Evolutionary conservation across 495 filamentous ascomycete species (phyloP), one percentile per base, ranked within the genome.

Genomic region (Penicillium chermesinum): DNA sequence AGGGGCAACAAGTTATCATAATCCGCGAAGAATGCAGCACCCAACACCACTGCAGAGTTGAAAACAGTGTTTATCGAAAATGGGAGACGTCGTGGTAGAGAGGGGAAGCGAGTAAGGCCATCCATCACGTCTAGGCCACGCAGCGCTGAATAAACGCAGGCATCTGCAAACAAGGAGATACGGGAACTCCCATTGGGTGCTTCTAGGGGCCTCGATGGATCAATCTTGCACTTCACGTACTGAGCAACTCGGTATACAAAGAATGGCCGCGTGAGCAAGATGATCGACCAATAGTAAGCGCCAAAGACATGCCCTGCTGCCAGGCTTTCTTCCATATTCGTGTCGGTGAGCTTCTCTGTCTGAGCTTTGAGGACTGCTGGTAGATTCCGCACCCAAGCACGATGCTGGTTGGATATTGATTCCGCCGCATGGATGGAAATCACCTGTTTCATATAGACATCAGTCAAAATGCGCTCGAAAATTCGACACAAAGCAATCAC

Each of bases 21-120:
- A 18, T 72, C 74, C 2, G 82, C 79, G 53, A 88, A 88, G 54
- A 86, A 83, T 44, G 85, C 86, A 43, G 83, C 77, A 21, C 84
- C 72, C 2, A 88, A 69, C 8, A 88, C 75, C 3, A 88, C 70
- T 2, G 83, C 82, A 2, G 84, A 83, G 27, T 85, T 78, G 59
- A 89, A 88, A 41, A 86, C 78, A 37, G 84, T 86, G 57, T 88
- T 86, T 48, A 87, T 82, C 52, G 86, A 63, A 45, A 87, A 85
- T 0, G 85, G 84, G 39, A 87, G 79, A 19, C 85, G 71, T 36
- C 72, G 77, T 0, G 85, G 81, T n/a, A 88, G 70, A 48, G 85
- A 82, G 9, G 71, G 58, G 13, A 72, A 77, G 45, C 79, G 75
- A 25, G 77, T 65, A 6, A 83, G 80, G 45, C 71, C 72, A 46